phyloP scores from a whole-genome alignment of 2,329 filamentous ascomycete species.

The Claviceps pusilla region DNA sequence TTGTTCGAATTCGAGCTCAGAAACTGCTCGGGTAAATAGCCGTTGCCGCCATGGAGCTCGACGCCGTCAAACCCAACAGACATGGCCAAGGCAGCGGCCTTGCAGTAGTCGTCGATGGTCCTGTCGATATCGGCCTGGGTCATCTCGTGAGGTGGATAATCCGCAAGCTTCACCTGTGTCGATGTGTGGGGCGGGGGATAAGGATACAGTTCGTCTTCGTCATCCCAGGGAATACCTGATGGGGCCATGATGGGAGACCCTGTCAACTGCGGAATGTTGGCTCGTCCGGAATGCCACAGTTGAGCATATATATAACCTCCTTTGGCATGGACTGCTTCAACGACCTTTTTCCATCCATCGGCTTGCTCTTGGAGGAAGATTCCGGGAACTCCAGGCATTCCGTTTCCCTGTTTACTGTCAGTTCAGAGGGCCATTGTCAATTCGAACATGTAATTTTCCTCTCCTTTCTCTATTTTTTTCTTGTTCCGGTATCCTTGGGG shows the following conservation, averaged over 20 bases:
- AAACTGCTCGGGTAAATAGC: constrained; percentile 26
- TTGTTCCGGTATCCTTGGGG: no score
- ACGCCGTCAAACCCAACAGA: constrained; percentile 35
- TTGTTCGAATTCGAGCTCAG: constrained; percentile 22
- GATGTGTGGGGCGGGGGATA: constrained; percentile 21
- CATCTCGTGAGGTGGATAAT: constrained; percentile 16
- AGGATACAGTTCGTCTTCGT: constrained; percentile 24
- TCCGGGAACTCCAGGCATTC: constrained; percentile 35
- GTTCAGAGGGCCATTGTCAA: not conserved
- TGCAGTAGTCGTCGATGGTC: constrained; percentile 16
- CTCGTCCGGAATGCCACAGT: constrained; percentile 33
- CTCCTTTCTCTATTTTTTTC: no score
- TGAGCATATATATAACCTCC: constrained; percentile 47
- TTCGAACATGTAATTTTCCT: no score
- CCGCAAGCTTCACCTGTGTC: constrained; percentile 24
- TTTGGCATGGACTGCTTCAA: constrained; percentile 45
- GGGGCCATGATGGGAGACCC: constrained; percentile 22
- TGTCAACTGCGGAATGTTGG: constrained; percentile 21
- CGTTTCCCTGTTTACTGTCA: constrained; percentile 13
- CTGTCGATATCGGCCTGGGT: constrained; percentile 27
- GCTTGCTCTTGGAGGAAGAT: constrained; percentile 41
- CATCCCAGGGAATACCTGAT: constrained; percentile 30
- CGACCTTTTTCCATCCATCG: constrained; percentile 42
- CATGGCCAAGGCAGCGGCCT: constrained; percentile 29
- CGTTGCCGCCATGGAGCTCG: constrained; percentile 26